Evolutionary conservation across 2,329 filamentous ascomycete species (phyloP).

Genomic region (Fusarium continuum): DNA sequence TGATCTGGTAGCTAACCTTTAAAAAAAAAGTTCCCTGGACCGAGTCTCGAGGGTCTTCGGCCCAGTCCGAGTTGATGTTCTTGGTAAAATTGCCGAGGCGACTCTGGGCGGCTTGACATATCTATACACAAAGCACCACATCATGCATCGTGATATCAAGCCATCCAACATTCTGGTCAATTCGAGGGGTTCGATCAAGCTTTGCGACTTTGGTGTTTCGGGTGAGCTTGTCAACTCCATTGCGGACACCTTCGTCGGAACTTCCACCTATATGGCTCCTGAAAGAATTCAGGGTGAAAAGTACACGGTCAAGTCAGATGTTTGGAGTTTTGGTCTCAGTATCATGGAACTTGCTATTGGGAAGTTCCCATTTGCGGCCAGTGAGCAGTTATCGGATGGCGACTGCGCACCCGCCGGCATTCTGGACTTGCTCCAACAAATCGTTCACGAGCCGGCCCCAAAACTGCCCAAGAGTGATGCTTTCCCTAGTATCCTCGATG

Average conservation of each 20-base stretch:
- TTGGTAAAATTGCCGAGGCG: slow-evolving; percentile 97
- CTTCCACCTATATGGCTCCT: slow-evolving; percentile 98
- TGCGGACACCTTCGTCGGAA: slow-evolving; percentile 97
- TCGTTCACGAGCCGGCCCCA: slow-evolving; percentile 94
- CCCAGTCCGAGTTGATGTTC: slow-evolving; percentile 91
- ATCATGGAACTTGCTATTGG: slow-evolving; percentile 98
- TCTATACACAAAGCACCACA: slow-evolving; percentile 93
- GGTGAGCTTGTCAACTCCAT: slow-evolving; percentile 98
- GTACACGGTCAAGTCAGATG: slow-evolving; percentile 98
- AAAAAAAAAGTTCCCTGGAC: slow-evolving; percentile 78
- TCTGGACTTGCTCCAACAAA: slow-evolving; percentile 93
- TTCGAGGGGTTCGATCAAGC: slow-evolving; percentile 91
- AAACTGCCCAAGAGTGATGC: slow-evolving; percentile 96
- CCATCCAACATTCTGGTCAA: slow-evolving; percentile 98
- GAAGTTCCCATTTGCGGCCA: slow-evolving; percentile 91
- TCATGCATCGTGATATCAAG: slow-evolving; percentile 99
- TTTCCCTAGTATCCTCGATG: slow-evolving; percentile 92
- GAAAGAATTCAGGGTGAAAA: slow-evolving; percentile 97
- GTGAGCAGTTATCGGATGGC: slow-evolving; percentile 73
- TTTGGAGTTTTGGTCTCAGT: slow-evolving; percentile 95
- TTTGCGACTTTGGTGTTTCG: slow-evolving; percentile 99
- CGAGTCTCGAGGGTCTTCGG: slow-evolving; percentile 94
- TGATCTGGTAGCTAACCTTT: slow-evolving; percentile 9
- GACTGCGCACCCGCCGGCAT: slow-evolving; percentile 92
- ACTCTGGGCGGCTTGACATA: slow-evolving; percentile 94